These are phyloP conservation scores for Verticillium nonalfalfae DNA, from an alignment of 2,329 filamentous ascomycete species.

Conservation along the genomic window DNA sequence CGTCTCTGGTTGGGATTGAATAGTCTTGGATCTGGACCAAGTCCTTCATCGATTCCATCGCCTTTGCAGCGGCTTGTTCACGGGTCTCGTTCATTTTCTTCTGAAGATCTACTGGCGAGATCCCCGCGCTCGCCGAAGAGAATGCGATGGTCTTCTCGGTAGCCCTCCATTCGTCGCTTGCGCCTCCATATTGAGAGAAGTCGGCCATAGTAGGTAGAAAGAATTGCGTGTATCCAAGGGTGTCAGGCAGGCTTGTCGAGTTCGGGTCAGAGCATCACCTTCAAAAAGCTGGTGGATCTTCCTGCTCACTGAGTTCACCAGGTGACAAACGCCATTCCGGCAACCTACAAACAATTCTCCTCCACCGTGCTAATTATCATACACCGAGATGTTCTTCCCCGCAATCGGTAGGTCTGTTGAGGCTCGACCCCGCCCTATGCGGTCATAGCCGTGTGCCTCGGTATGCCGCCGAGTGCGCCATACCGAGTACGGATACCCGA, in stretches of 20 bases:
- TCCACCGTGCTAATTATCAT: too few species aligned
- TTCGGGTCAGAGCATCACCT: too few species aligned
- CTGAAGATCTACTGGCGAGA: conserved; percentile 17
- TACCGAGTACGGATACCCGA: conserved; percentile 2
- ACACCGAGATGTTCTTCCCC: too few species aligned
- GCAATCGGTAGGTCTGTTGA: too few species aligned
- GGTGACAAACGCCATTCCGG: too few species aligned
- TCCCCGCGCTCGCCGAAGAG: conserved; percentile 14
- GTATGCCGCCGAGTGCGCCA: neutral
- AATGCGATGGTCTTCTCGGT: conserved; percentile 24
- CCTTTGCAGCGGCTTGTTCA: conserved; percentile 22
- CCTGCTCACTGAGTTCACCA: too few species aligned
- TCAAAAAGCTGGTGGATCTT: too few species aligned
- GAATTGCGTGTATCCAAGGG: too few species aligned
- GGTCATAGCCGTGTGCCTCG: neutral
- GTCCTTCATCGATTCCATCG: conserved; percentile 16
- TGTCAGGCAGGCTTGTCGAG: too few species aligned
- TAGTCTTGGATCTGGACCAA: conserved; percentile 27
- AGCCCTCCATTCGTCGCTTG: conserved; percentile 36
- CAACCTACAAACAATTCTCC: too few species aligned
- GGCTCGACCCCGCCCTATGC: neutral
- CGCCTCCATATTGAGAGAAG: conserved; percentile 30
- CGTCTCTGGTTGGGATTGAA: conserved; percentile 35
- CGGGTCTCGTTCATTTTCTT: conserved; percentile 21
- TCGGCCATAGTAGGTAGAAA: conserved; percentile 7